These are phyloP conservation scores for Hericium rajendrae DNA, from an alignment of 768 basidiomycete genomes.

Conservation along the genomic window DNA sequence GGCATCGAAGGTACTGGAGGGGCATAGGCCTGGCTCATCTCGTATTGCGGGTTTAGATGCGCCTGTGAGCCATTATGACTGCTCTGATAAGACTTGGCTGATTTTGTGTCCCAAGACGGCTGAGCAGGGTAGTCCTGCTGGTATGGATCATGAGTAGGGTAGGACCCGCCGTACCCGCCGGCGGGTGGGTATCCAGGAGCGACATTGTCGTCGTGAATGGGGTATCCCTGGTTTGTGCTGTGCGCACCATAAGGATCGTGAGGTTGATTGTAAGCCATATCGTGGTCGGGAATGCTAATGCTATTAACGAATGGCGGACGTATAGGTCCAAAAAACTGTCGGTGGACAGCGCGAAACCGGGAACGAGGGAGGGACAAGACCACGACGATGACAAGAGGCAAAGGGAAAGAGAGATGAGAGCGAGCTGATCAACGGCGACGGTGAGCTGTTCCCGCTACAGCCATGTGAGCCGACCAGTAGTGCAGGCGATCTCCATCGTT, in stretches of 20 bases:
- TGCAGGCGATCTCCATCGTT: too few species aligned
- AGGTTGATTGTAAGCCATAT: slow-evolving; percentile 22
- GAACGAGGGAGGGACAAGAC: neutral
- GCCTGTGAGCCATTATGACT: slow-evolving; percentile 61
- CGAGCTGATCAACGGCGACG: too few species aligned
- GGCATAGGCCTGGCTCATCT: slow-evolving; percentile 40
- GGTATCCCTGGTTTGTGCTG: neutral
- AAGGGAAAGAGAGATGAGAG: slow-evolving; percentile 6
- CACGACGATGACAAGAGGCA: neutral
- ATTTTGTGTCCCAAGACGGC: slow-evolving; percentile 39
- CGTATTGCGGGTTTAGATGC: slow-evolving; percentile 57
- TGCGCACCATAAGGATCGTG: slow-evolving; percentile 17
- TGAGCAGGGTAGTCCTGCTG: slow-evolving; percentile 16
- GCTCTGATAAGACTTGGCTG: slow-evolving; percentile 53
- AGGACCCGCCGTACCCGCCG: slow-evolving; percentile 4
- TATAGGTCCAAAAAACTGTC: neutral
- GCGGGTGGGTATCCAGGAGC: slow-evolving; percentile 13
- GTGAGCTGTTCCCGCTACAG: too few species aligned
- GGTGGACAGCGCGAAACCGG: neutral
- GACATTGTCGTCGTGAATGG: slow-evolving; percentile 3
- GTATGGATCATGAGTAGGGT: slow-evolving; percentile 1
- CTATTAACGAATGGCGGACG: neutral
- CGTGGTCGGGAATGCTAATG: neutral
- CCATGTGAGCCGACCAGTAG: too few species aligned
- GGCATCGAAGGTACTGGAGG: slow-evolving; percentile 50